A percentile compares a stretch with the other conserved stretches of the same genome.
These are phyloP conservation scores for Cryptosporidium baileyi DNA, from an alignment of 169 alveolate genomes.

Conservation along the genomic window DNA sequence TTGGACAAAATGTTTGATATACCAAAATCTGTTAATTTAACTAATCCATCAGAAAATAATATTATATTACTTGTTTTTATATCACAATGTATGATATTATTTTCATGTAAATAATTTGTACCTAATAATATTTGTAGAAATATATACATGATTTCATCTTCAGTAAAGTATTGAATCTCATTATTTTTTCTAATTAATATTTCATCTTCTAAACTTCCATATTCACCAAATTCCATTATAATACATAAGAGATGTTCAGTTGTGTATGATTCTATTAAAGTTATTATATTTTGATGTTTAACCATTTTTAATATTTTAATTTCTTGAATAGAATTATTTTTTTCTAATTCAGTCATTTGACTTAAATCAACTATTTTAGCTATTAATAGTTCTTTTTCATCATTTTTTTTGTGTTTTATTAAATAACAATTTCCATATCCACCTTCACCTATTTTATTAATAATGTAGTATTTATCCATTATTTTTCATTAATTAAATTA, in stretches of 20 bases:
- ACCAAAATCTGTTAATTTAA: constrained; percentile 59
- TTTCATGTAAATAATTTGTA: constrained; percentile 68
- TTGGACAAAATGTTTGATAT: background rate
- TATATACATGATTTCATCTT: constrained; percentile 47
- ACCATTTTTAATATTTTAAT: constrained; percentile 54
- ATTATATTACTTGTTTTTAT: constrained; percentile 50
- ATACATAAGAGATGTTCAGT: constrained; percentile 38
- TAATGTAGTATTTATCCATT: constrained; percentile 46
- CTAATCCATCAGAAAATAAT: constrained; percentile 51
- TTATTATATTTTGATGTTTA: constrained; percentile 10
- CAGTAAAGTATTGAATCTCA: constrained; percentile 19
- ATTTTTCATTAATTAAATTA: background rate
- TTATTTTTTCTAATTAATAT: constrained; percentile 3
- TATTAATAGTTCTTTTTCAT: background rate
- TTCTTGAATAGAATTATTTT: constrained; percentile 57
- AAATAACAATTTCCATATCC: constrained; percentile 63
- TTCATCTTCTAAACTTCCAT: constrained; percentile 42
- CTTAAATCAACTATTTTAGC: constrained; percentile 70
- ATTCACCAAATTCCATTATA: constrained; percentile 56
- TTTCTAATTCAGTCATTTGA: constrained; percentile 69
- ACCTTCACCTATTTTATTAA: constrained; percentile 42
- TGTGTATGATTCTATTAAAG: constrained; percentile 17
- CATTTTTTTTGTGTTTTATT: constrained; percentile 23
- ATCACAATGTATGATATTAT: constrained; percentile 71
- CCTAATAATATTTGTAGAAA: constrained; percentile 56